A percentile compares a stretch with the other conserved stretches of the same genome.
Conservation (phyloP, 768 basidiomycete species). For the Tremella yokohamensis region DNA sequence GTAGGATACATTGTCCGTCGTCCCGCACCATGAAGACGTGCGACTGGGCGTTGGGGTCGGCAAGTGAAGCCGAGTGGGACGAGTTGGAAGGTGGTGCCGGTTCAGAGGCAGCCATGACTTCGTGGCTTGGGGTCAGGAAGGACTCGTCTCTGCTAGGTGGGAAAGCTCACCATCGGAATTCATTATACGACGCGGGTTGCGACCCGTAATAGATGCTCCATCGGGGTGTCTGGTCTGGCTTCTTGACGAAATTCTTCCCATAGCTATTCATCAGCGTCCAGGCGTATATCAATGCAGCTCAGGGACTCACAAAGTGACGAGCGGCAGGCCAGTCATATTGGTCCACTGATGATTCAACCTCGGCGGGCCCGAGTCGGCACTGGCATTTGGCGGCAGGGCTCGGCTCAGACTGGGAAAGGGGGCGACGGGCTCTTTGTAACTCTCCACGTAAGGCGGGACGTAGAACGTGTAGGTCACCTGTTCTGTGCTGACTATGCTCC, state of each 20-base stretch:
- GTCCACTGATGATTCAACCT: slow-evolving; percentile 30
- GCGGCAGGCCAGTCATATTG: slow-evolving; percentile 21
- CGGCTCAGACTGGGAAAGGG: slow-evolving; percentile 33
- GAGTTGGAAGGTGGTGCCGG: slow-evolving; percentile 12
- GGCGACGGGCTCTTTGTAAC: slow-evolving; percentile 28
- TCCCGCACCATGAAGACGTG: slow-evolving; percentile 40
- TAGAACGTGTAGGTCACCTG: slow-evolving; percentile 44
- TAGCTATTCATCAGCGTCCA: slow-evolving; percentile 23
- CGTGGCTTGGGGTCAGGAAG: slow-evolving; percentile 16
- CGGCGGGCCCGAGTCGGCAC: slow-evolving; percentile 13
- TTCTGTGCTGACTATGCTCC: slow-evolving; percentile 48
- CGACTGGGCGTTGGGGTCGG: not conserved
- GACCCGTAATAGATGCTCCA: slow-evolving; percentile 40
- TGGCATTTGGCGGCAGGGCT: slow-evolving; percentile 21
- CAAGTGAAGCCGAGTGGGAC: no score
- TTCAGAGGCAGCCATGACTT: slow-evolving; percentile 27
- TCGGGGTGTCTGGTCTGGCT: slow-evolving; percentile 17
- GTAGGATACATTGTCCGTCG: slow-evolving; percentile 41
- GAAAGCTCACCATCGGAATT: slow-evolving; percentile 40
- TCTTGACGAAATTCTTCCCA: slow-evolving; percentile 33
- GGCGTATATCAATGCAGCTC: not conserved
- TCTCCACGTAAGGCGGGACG: slow-evolving; percentile 27
- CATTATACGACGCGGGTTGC: slow-evolving; percentile 33
- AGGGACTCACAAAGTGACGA: slow-evolving; percentile 41
- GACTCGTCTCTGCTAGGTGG: not conserved